Evolutionary conservation across 768 basidiomycete species (phyloP).

Genomic region (Lactarius hengduanensis): DNA sequence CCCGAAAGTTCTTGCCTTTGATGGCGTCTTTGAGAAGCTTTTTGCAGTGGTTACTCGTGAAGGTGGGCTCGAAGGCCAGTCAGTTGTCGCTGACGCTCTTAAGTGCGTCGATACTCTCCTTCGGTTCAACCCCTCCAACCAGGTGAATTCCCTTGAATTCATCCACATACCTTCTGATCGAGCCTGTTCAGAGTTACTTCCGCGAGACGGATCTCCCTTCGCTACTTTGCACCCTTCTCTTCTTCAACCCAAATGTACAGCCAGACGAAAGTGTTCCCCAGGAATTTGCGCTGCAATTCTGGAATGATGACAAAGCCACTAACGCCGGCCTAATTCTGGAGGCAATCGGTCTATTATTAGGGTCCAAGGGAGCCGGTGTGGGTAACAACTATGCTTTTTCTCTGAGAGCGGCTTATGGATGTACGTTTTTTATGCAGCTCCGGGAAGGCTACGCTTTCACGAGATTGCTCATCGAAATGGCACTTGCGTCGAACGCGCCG

Average conservation of each 20-base stretch:
- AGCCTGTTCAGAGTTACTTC: constrained; percentile 79
- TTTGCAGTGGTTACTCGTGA: constrained; percentile 86
- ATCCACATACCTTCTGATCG: constrained; percentile 26
- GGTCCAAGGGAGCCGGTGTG: constrained; percentile 65
- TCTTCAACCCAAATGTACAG: constrained; percentile 64
- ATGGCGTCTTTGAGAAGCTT: constrained; percentile 94
- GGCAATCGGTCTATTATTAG: constrained; percentile 82
- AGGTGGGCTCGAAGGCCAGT: constrained; percentile 89
- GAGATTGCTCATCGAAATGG: constrained; percentile 82
- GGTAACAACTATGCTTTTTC: constrained; percentile 33
- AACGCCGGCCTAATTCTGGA: constrained; percentile 80
- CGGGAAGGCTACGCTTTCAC: constrained; percentile 59
- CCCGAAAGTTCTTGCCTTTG: constrained; percentile 95
- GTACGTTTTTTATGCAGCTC: constrained; percentile 40
- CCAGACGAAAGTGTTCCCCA: constrained; percentile 65
- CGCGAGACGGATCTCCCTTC: constrained; percentile 79
- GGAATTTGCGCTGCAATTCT: constrained; percentile 93
- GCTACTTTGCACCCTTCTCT: constrained; percentile 62
- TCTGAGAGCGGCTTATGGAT: background rate
- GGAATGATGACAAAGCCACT: constrained; percentile 87
- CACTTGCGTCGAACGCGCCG: constrained; percentile 92
- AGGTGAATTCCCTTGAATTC: constrained; percentile 49
- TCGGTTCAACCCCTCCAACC: constrained; percentile 92
- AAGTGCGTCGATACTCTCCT: constrained; percentile 82
- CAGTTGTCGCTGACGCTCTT: constrained; percentile 83